Evolutionary conservation across 2,329 filamentous ascomycete species (phyloP).

Genomic region (Aspergillus sp.): DNA sequence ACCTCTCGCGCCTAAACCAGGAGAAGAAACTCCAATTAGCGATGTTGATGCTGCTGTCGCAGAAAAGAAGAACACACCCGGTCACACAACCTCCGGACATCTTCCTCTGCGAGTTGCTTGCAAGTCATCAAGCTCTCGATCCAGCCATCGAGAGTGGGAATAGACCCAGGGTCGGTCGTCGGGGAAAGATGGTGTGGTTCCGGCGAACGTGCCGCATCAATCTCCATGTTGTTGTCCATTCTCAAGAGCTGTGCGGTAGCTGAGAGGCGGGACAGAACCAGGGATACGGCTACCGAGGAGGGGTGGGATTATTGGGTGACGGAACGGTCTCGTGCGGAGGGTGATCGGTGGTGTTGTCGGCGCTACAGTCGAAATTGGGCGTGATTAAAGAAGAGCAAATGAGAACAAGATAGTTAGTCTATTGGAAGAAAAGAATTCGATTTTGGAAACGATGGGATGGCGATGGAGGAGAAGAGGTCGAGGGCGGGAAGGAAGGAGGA

Average conservation of each 20-base stretch:
- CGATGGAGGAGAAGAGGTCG: slow-evolving; percentile 10
- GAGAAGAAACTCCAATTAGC: slow-evolving; percentile 24
- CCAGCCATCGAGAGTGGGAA: slow-evolving; percentile 94
- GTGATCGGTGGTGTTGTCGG: slow-evolving; percentile 19
- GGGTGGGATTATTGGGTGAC: slow-evolving; percentile 26
- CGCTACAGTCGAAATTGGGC: slow-evolving; percentile 14
- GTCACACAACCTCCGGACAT: slow-evolving; percentile 96
- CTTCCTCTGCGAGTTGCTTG: slow-evolving; percentile 94
- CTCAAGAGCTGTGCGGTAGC: slow-evolving; percentile 21
- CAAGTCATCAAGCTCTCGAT: slow-evolving; percentile 98
- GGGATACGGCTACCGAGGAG: slow-evolving; percentile 29
- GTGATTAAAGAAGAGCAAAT: slow-evolving; percentile 15
- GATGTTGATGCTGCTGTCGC: neutral
- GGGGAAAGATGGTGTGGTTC: slow-evolving; percentile 76
- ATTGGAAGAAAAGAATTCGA: slow-evolving; percentile 6
- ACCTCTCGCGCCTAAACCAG: slow-evolving; percentile 81
- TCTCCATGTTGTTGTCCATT: slow-evolving; percentile 99
- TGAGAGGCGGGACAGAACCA: slow-evolving; percentile 14
- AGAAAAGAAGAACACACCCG: slow-evolving; percentile 67
- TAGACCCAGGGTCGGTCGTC: slow-evolving; percentile 81
- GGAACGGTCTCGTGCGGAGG: slow-evolving; percentile 42
- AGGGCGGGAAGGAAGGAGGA: slow-evolving; percentile 19
- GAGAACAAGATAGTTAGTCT: slow-evolving; percentile 9
- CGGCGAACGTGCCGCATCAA: slow-evolving; percentile 85
- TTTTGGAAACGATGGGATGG: slow-evolving; percentile 15